Percentiles rank a stretch among this genome's conserved stretches.
Conservation (phyloP, 1,284 basidiomycete species). For the Ustilago nuda region DNA sequence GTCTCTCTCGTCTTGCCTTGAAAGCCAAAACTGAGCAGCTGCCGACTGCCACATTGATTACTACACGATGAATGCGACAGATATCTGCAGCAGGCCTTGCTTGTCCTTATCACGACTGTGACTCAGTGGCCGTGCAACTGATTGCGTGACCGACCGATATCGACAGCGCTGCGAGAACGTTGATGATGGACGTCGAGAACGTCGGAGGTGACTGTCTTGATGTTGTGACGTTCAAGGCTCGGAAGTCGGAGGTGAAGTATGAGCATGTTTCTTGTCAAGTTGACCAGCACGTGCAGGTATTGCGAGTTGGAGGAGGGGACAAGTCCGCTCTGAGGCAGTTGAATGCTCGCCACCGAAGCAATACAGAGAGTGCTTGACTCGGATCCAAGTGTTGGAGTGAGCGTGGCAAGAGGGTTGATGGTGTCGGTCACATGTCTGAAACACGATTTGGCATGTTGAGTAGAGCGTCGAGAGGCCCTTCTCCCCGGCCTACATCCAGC, state of each 20-base stretch:
- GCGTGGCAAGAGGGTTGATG: not conserved
- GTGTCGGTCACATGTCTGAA: slow-evolving; percentile 29
- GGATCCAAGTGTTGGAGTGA: not conserved
- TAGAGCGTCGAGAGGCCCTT: not conserved
- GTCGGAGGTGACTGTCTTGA: not conserved
- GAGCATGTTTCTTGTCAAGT: not conserved
- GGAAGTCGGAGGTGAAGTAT: slow-evolving; percentile 6
- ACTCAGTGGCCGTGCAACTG: not conserved
- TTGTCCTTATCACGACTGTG: not conserved
- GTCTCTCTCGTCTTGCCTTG: not conserved
- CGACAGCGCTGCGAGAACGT: not conserved
- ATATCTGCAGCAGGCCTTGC: slow-evolving; percentile 11
- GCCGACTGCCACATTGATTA: slow-evolving; percentile 6
- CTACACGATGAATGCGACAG: slow-evolving; percentile 20
- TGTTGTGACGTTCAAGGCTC: slow-evolving; percentile 1
- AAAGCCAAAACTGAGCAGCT: slow-evolving; percentile 14
- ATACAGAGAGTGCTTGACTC: not conserved
- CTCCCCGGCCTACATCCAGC: not conserved
- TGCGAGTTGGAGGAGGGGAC: not conserved
- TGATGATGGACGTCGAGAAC: not conserved
- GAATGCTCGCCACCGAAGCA: not conserved
- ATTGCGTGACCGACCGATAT: not conserved
- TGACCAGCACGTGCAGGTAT: slow-evolving; percentile 12
- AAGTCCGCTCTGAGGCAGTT: not conserved
- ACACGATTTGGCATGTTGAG: slow-evolving; percentile 22